phyloP scores from a whole-genome alignment of 164 flowering plant species.

The Tetracentron sinense region DNA sequence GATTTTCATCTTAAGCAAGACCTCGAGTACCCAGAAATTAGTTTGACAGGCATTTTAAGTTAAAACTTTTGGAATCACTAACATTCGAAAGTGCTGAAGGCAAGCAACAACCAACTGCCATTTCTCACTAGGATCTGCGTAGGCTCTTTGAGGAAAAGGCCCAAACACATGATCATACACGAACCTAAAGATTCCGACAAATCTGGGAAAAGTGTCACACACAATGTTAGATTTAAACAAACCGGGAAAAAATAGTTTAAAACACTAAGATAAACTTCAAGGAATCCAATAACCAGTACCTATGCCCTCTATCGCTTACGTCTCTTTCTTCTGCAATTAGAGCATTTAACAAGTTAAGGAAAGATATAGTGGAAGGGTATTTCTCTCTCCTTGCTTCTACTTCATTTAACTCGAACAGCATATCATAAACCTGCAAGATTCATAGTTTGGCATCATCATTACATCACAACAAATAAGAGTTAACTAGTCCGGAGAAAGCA shows the following conservation, averaged over 20 bases:
- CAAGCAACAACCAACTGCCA: constrained; percentile 94
- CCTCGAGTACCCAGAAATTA: neutral
- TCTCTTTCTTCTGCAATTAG: constrained; percentile 85
- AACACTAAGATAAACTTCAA: neutral
- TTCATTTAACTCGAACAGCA: constrained; percentile 95
- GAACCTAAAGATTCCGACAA: constrained; percentile 87
- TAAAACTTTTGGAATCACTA: constrained; percentile 27
- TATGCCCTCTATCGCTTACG: constrained; percentile 81
- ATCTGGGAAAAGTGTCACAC: constrained; percentile 43
- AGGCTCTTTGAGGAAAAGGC: constrained; percentile 94
- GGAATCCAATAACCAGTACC: constrained; percentile 39
- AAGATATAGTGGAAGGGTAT: constrained; percentile 95
- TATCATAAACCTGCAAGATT: constrained; percentile 82
- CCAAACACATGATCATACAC: constrained; percentile 93
- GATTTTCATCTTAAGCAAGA: neutral
- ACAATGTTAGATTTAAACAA: constrained; percentile 9
- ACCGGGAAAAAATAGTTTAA: neutral
- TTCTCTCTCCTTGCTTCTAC: constrained; percentile 89
- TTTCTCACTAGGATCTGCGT: constrained; percentile 90
- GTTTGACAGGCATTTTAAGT: neutral
- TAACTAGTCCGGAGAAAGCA: too few relatives aligned
- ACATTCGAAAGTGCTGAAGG: constrained; percentile 91
- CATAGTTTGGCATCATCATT: constrained; percentile 8
- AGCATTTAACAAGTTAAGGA: constrained; percentile 82
- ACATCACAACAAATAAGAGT: neutral